These are phyloP conservation scores for Raphidocelis subcapitata DNA, from an alignment of 139 green algal genomes.

Conservation along the genomic window DNA sequence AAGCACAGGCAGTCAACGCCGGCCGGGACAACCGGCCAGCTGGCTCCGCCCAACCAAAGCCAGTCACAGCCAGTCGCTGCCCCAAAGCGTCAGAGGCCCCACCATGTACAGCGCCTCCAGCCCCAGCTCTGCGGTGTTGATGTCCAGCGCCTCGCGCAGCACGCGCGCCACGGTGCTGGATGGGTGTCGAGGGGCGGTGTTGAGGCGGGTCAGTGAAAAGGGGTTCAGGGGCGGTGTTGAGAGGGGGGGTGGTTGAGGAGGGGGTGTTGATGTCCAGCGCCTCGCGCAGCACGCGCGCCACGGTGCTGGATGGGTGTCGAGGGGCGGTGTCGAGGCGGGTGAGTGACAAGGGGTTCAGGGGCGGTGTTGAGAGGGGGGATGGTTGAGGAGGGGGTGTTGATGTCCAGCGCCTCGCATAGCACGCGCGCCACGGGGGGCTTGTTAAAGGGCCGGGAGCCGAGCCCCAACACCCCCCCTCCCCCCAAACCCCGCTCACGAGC, in stretches of 20 bases:
- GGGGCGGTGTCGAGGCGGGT: neutral
- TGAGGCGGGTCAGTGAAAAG: too few relatives aligned
- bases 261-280: conserved; percentile 21
- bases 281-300: conserved; percentile 17
- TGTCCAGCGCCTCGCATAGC: conserved; percentile 18
- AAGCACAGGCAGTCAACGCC: too few relatives aligned
- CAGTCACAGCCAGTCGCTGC: too few relatives aligned
- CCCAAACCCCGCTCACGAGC: neutral
- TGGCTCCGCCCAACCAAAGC: too few relatives aligned
- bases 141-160: conserved; percentile 18
- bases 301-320: neutral
- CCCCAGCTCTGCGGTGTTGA: conserved; percentile 6
- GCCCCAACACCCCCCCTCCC: neutral
- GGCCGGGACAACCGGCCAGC: too few relatives aligned
- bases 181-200: neutral
- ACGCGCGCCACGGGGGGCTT: neutral
- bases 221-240: too few relatives aligned
- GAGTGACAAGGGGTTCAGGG: too few relatives aligned
- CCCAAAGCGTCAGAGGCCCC: neutral
- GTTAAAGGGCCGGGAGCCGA: neutral
- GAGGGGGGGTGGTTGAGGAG: too few relatives aligned
- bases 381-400: too few relatives aligned
- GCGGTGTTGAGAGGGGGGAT: too few relatives aligned
- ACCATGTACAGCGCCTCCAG: conserved; percentile 31
- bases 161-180: conserved; percentile 14